phyloP scores from a whole-genome alignment of 441 rosid genomes.

The Croton setiger region DNA sequence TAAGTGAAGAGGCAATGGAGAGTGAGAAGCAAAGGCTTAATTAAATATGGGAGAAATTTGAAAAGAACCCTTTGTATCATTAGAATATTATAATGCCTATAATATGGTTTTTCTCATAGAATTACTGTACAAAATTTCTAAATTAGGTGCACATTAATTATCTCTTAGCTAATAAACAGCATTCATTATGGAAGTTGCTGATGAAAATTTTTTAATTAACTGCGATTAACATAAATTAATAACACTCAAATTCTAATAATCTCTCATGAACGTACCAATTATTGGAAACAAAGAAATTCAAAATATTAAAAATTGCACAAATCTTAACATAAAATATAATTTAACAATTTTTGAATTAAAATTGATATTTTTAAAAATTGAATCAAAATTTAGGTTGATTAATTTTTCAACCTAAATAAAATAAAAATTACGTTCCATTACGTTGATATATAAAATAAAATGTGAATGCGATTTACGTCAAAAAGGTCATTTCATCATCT shows the following conservation, averaged over 20 bases:
- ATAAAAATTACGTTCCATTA: neutral
- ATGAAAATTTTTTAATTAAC: neutral
- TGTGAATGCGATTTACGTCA: slow-evolving; percentile 1
- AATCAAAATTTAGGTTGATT: no score
- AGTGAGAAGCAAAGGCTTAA: slow-evolving; percentile 1
- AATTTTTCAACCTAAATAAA: neutral
- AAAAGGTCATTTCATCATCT: neutral
- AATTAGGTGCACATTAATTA: slow-evolving; percentile 6
- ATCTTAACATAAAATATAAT: no score
- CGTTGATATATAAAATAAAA: neutral
- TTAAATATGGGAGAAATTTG: neutral
- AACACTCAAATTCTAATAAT: no score
- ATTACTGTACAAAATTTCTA: slow-evolving; percentile 39
- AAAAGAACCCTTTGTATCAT: slow-evolving; percentile 20
- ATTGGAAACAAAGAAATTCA: no score
- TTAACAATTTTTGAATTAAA: no score
- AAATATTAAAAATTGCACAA: no score
- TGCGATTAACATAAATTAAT: neutral
- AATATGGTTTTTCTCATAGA: slow-evolving; percentile 24
- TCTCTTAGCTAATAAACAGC: slow-evolving; percentile 9
- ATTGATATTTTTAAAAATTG: no score
- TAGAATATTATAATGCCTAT: slow-evolving; percentile 28
- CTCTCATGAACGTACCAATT: no score
- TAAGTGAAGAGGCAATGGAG: slow-evolving; percentile 44
- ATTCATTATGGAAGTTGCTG: neutral